These are phyloP conservation scores for Leptomonas seymouri DNA, from an alignment of 208 protist genomes.

Conservation along the genomic window DNA sequence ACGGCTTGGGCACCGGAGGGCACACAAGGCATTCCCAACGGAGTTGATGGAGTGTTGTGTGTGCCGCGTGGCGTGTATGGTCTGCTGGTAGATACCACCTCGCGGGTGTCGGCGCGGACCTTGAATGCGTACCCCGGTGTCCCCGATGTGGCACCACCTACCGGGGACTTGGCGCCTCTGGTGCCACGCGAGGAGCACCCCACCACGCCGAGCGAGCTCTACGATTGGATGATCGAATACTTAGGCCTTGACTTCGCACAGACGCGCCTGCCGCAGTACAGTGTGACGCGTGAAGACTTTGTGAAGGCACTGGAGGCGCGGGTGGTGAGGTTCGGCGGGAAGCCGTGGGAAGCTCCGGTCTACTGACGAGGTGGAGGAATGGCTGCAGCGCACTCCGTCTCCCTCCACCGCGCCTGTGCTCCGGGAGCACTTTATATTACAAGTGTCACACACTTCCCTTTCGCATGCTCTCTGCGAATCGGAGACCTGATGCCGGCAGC, in stretches of 20 bases:
- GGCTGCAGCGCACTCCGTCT: too few species aligned
- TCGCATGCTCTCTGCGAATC: too few species aligned
- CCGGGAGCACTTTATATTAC: too few species aligned
- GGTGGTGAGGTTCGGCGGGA: constrained; percentile 17
- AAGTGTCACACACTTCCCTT: too few species aligned
- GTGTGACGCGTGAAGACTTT: constrained; percentile 22
- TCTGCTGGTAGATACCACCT: background rate
- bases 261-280: constrained; percentile 20
- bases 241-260: constrained; percentile 11
- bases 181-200: constrained; percentile 6
- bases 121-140: constrained; percentile 11
- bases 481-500: too few species aligned
- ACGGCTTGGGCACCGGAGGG: constrained; percentile 5
- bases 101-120: constrained; percentile 9
- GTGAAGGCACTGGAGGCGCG: background rate
- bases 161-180: background rate
- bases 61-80: constrained; percentile 17
- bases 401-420: too few species aligned
- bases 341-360: background rate
- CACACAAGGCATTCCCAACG: constrained; percentile 14
- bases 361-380: background rate
- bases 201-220: constrained; percentile 10
- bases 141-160: background rate
- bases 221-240: constrained; percentile 17
- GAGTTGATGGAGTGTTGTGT: constrained; percentile 6